Conservation (phyloP, 257 asterid species). For the Rubia yunnanensis region DNA sequence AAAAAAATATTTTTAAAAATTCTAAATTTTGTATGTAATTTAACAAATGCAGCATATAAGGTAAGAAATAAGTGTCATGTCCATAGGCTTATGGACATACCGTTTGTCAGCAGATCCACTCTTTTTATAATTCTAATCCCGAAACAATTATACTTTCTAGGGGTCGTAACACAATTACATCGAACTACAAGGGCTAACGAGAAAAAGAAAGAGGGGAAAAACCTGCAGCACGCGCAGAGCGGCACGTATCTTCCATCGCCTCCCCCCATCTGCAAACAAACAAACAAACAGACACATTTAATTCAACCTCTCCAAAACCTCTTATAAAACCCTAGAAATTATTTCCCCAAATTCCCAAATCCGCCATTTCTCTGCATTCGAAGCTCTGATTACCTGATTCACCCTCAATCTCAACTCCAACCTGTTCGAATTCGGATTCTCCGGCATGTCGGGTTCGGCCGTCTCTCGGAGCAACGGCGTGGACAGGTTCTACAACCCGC, state of each 20-base stretch:
- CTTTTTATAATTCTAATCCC: too few relatives aligned
- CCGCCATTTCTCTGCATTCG: conserved; percentile 12
- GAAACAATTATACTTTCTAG: neutral
- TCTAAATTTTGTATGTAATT: too few relatives aligned
- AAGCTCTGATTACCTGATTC: neutral
- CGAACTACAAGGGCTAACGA: too few relatives aligned
- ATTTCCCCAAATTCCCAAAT: conserved; percentile 15
- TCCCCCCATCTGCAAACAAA: neutral
- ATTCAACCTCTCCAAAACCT: conserved; percentile 30
- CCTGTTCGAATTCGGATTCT: conserved; percentile 7
- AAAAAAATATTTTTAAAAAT: too few relatives aligned
- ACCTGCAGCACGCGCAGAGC: neutral
- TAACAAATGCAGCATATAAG: too few relatives aligned
- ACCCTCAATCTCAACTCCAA: neutral
- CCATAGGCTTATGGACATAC: too few relatives aligned
- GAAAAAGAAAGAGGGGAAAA: neutral
- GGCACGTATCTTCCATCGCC: neutral
- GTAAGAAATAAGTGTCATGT: too few relatives aligned
- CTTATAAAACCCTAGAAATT: conserved; percentile 31
- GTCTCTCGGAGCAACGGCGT: conserved; percentile 47
- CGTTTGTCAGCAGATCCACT: too few relatives aligned
- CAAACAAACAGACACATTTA: neutral
- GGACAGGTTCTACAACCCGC: conserved; percentile 51
- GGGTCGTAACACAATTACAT: neutral
- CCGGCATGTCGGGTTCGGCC: conserved; percentile 50